phyloP scores from a whole-genome alignment of 768 basidiomycete species.

The Amanita pseudoporphyria region DNA sequence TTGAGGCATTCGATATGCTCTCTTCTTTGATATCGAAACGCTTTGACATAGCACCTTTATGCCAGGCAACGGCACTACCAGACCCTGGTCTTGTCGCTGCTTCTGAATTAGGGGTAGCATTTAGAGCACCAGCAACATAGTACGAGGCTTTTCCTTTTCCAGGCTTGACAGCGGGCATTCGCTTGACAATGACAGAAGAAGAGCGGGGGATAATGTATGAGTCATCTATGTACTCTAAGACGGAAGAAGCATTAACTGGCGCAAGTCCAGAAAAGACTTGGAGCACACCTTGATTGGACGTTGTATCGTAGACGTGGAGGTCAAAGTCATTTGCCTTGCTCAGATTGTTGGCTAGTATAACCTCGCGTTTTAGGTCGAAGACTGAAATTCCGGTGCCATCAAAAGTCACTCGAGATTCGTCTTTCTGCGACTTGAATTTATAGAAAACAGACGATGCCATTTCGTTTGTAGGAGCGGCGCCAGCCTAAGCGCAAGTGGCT shows the following conservation, averaged over 20 bases:
- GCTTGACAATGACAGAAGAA: conserved; percentile 88
- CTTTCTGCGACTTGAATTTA: conserved; percentile 92
- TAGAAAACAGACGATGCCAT: conserved; percentile 94
- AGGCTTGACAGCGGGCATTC: conserved; percentile 71
- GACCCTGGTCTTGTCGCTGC: conserved; percentile 28
- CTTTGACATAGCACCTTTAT: conserved; percentile 73
- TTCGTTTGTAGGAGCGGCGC: conserved; percentile 23
- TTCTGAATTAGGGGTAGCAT: conserved; percentile 39
- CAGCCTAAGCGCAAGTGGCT: not conserved
- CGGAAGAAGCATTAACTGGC: not conserved
- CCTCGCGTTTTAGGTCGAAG: conserved; percentile 98
- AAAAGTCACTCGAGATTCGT: conserved; percentile 93
- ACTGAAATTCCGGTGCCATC: conserved; percentile 99
- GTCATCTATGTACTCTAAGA: conserved; percentile 85
- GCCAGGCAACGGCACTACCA: conserved; percentile 38
- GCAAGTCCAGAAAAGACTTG: not conserved
- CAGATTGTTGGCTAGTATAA: conserved; percentile 93
- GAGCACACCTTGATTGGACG: conserved; percentile 78
- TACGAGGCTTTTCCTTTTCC: conserved; percentile 78
- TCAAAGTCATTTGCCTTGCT: conserved; percentile 98
- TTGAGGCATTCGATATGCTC: conserved; percentile 14
- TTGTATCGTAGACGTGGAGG: conserved; percentile 74
- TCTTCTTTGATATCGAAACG: conserved; percentile 88
- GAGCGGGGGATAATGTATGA: conserved; percentile 87
- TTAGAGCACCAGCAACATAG: conserved; percentile 48